phyloP scores from a whole-genome alignment of 1,284 basidiomycete genomes.

The Phlebopus sp. region DNA sequence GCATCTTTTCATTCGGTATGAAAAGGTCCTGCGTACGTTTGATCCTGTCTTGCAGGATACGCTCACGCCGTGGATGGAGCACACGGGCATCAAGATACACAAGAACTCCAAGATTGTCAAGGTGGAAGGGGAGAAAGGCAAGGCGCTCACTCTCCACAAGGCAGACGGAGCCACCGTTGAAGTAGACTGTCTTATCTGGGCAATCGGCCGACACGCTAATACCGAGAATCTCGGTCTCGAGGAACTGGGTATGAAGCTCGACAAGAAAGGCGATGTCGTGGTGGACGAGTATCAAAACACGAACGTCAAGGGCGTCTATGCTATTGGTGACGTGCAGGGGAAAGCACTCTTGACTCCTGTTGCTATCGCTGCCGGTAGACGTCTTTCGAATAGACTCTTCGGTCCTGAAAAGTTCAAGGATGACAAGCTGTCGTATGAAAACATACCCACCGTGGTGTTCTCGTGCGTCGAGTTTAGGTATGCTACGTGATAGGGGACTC shows the following conservation, averaged over 20 bases:
- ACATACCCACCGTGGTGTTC: conserved; percentile 95
- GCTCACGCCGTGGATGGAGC: conserved; percentile 92
- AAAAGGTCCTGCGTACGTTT: conserved; percentile 90
- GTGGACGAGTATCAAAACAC: conserved; percentile 94
- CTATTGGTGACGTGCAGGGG: conserved; percentile 92
- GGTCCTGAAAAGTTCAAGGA: conserved; percentile 82
- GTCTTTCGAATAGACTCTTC: conserved; percentile 88
- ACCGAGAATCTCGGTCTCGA: conserved; percentile 81
- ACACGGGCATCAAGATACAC: conserved; percentile 88
- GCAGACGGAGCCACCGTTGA: conserved; percentile 75
- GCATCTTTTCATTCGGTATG: conserved; percentile 87
- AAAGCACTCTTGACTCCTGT: conserved; percentile 96
- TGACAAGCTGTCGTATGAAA: conserved; percentile 86
- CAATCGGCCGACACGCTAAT: conserved; percentile 85
- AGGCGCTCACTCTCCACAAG: conserved; percentile 66
- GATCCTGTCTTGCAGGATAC: conserved; percentile 86
- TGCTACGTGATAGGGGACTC: not conserved
- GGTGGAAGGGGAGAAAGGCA: conserved; percentile 72
- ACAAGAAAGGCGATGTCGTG: conserved; percentile 77
- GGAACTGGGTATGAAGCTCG: conserved; percentile 72
- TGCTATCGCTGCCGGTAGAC: conserved; percentile 92
- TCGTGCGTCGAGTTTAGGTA: conserved; percentile 55
- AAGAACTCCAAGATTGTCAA: conserved; percentile 73
- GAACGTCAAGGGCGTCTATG: conserved; percentile 68
- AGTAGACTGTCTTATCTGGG: conserved; percentile 91